Conservation (phyloP, 1,139 yeast genomes). For the Nakaseomyces glabratus region DNA sequence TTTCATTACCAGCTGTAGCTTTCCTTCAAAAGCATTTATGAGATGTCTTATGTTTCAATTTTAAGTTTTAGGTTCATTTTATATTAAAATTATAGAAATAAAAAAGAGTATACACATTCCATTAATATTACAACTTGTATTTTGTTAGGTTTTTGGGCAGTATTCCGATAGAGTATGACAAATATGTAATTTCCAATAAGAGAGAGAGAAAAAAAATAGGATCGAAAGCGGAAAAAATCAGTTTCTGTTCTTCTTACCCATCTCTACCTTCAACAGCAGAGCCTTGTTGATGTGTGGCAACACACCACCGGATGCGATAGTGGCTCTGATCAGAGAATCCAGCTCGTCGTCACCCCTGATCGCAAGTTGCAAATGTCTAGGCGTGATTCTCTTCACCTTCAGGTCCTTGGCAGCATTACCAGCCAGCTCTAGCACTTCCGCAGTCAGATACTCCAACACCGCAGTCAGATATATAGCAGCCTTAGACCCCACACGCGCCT, state of each 20-base stretch:
- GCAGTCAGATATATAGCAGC: constrained; percentile 97
- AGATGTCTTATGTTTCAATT: too few species aligned
- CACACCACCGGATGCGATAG: constrained; percentile 99
- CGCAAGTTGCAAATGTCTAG: constrained; percentile 96
- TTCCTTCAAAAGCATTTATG: too few species aligned
- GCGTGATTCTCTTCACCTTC: constrained; percentile 97
- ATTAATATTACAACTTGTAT: too few species aligned
- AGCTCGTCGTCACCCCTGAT: constrained; percentile 98
- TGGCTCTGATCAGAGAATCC: constrained; percentile 91
- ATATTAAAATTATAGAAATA: too few species aligned
- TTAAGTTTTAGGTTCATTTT: too few species aligned
- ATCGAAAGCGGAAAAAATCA: background rate
- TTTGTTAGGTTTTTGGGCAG: too few species aligned
- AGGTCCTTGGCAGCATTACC: constrained; percentile 99
- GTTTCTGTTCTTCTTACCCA: constrained; percentile 38
- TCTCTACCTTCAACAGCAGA: constrained; percentile 79
- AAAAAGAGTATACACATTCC: too few species aligned
- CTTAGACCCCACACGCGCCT: constrained; percentile 93
- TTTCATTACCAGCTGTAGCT: too few species aligned
- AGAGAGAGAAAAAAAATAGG: background rate
- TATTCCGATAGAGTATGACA: too few species aligned
- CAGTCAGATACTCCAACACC: constrained; percentile 92
- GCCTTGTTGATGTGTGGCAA: constrained; percentile 96
- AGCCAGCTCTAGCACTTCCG: constrained; percentile 96
- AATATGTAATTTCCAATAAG: too few species aligned